Evolutionary conservation across 805 yeast species (phyloP), one percentile per base, ranked within the genome.

Genomic region (Teunomyces aglyptinius): DNA sequence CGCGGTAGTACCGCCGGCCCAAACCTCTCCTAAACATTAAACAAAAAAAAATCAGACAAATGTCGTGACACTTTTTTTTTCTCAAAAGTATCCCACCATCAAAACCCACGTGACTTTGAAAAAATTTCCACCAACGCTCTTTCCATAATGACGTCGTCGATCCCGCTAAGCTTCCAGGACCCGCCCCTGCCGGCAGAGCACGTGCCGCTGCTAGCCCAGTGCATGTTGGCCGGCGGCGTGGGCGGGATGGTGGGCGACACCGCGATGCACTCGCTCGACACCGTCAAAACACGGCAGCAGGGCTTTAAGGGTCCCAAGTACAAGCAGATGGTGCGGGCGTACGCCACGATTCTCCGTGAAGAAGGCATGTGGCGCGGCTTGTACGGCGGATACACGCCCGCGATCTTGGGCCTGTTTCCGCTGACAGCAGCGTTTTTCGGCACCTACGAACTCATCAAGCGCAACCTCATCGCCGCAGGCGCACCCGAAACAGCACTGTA

Each of bases 251-350:
- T 91, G 32, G 98, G 97, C 11, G 99, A 92, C 59, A 78, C 94
- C 1, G 70, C 81, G 26, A 94, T 94, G 97, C 97, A 94, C 66
- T 91, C 98, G 0, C 68, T 94, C 29, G 99, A 94, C 61, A 94
- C 99, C 0, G 96, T 94, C 27, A 94, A 94, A 63, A 94, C 99
- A 2, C 76, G 99, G 51, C 99, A 94, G 64, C 99, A 94, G 62
- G 98, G 96, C n/a, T 87, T 96, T 3, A 83, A 87, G 18, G 76
- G 76, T 16, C 52, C 71, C 5, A 86, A 88, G 63, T 92, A 92
- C 65, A 77, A 70, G 49, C 83, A 78, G 56, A 89, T 90, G 84
- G 57, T 85, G 6, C 77, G 81, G 8, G 96, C 97, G 0, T 89
- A 86, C 57, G 51, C 67, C 22, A 84, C 92, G 0, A 86, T 94